A percentile compares a stretch with the other conserved stretches of the same genome.
Conservation (phyloP, 805 yeast genomes). For the Candida loeiensis region DNA sequence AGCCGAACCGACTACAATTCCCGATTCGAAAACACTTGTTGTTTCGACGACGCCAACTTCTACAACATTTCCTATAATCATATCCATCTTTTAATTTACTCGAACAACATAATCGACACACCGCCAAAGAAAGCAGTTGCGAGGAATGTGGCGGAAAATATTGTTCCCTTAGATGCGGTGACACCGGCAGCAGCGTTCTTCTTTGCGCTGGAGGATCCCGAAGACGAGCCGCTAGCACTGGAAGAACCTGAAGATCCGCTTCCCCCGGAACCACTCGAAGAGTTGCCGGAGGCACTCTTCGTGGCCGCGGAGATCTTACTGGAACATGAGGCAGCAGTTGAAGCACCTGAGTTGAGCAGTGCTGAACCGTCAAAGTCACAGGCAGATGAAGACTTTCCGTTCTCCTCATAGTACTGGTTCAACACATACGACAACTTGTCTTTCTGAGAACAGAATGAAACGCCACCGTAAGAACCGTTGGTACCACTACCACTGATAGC, state of each 20-base stretch:
- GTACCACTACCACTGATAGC: constrained; percentile 63
- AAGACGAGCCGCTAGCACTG: constrained; percentile 19
- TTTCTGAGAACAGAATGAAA: constrained; percentile 66
- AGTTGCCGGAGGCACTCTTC: constrained; percentile 11
- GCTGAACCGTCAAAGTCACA: constrained; percentile 76
- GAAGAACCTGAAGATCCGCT: constrained; percentile 23
- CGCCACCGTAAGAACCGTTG: constrained; percentile 65
- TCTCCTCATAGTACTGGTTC: constrained; percentile 40
- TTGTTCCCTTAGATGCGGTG: constrained; percentile 28
- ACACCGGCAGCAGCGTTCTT: constrained; percentile 15
- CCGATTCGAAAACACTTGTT: too few species aligned
- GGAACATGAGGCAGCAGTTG: constrained; percentile 30
- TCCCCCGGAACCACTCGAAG: constrained; percentile 26
- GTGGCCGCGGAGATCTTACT: constrained; percentile 20
- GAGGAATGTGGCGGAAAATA: constrained; percentile 31
- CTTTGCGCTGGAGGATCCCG: constrained; percentile 20
- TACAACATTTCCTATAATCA: constrained; percentile 2
- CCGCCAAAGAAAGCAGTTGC: constrained; percentile 45
- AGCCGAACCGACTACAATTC: too few species aligned
- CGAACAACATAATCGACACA: constrained; percentile 30
- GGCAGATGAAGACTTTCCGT: constrained; percentile 43
- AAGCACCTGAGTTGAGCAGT: constrained; percentile 30
- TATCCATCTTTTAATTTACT: constrained; percentile 5
- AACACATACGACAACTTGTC: constrained; percentile 63
- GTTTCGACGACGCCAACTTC: background rate